Percentiles rank a stretch among this genome's conserved stretches.
Evolutionary conservation across 1,139 yeast genomes (phyloP).

Genomic region (Yamadazyma songkhlaensis): DNA sequence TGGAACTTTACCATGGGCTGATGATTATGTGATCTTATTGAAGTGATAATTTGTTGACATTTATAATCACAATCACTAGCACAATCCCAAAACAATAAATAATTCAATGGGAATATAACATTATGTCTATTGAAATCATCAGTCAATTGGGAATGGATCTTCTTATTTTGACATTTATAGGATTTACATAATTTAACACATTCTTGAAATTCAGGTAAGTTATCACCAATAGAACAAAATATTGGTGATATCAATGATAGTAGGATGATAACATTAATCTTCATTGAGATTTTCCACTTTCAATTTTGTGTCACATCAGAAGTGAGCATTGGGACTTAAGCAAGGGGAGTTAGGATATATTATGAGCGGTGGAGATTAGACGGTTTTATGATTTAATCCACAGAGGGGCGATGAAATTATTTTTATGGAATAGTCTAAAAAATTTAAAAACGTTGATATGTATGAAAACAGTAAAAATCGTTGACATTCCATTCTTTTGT

Average conservation of each 20-base stretch:
- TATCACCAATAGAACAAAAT: constrained; percentile 26
- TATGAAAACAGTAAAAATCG: too few species aligned
- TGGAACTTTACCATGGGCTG: constrained; percentile 37
- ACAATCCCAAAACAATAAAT: constrained; percentile 35
- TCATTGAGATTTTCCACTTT: background rate
- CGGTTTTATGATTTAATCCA: too few species aligned
- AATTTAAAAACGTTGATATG: too few species aligned
- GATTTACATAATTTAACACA: constrained; percentile 17
- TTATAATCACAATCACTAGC: constrained; percentile 39
- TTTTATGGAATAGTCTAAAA: too few species aligned
- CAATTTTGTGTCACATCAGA: background rate
- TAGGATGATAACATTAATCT: background rate
- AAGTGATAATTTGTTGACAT: constrained; percentile 39
- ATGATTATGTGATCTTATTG: constrained; percentile 18
- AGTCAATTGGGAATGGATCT: constrained; percentile 10
- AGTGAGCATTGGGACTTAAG: too few species aligned
- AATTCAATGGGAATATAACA: constrained; percentile 16
- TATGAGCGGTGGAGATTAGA: too few species aligned
- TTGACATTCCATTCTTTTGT: too few species aligned
- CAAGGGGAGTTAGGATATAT: too few species aligned
- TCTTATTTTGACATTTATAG: constrained; percentile 11
- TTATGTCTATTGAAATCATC: constrained; percentile 15
- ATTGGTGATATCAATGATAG: background rate
- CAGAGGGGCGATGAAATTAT: too few species aligned
- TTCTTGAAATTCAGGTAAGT: constrained; percentile 23